Evolutionary conservation across 495 filamentous ascomycete genomes (phyloP), one percentile per base, ranked within the genome.

Genomic region (Chaetomium fimeti): DNA sequence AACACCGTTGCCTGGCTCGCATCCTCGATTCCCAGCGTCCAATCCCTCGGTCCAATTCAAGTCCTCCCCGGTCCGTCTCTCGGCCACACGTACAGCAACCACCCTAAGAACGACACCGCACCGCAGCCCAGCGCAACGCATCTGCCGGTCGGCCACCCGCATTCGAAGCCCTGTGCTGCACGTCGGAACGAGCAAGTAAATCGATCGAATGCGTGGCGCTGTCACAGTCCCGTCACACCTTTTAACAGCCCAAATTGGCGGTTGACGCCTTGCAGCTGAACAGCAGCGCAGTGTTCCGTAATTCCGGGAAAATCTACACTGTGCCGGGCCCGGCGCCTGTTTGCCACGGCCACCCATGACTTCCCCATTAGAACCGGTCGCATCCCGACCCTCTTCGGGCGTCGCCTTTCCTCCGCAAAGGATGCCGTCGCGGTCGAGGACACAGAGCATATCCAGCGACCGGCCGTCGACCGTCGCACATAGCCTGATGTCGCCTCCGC

Each of bases 401-500:
- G 56, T 77, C 57, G 69, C 67, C 66, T 78, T 74, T 63, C 68
- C 74, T 43, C 68, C 74, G 24, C 77, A 75, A 57, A 72, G 67
- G 63, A 74, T 76, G 62, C 69, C 68, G 36, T 68, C 74, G 25
- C 74, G 76, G 38, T 79, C 78, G 27, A 72, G 79, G 62, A 73
- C 80, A 15, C 81, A 80, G 62, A 85, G 83, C 69, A 82, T 82
- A 27, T 84, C 83, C 42, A 84, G 82, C 75, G 83, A 85, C 71
- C 71, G 78, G 49, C 79, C 82, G 2, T 84, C 83, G 13, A 76
- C 78, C 36, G 69, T 79, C 62, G 75, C 78, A 68, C 71, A 78
- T 47, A 77, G 71, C 64, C 76, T 88, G 67, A 79, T 87, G 78
- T 80, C 88, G 73, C 80, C 89, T 72, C 84, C 87, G 45, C 66